Evolutionary conservation across 1,284 basidiomycete species (phyloP).

Genomic region (Boletus mariae): DNA sequence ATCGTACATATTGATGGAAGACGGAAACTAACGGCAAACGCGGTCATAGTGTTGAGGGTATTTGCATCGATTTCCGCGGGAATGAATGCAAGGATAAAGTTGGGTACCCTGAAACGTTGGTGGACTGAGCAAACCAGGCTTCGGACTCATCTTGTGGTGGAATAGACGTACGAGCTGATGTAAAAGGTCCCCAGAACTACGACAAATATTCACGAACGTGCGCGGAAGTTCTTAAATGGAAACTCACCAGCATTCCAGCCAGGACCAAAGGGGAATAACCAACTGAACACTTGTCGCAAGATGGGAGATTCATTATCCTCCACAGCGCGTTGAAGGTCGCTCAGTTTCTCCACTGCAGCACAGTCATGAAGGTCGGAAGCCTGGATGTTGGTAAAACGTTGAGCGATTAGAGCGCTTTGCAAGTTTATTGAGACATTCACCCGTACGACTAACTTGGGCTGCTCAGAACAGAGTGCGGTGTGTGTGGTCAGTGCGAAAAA

Average conservation of each 20-base stretch:
- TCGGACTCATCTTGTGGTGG: slow-evolving; percentile 12
- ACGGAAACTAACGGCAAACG: slow-evolving; percentile 62
- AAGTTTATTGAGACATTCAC: slow-evolving; percentile 21
- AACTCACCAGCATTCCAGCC: slow-evolving; percentile 74
- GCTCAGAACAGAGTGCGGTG: slow-evolving; percentile 20
- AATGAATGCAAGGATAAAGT: slow-evolving; percentile 89
- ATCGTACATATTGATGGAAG: slow-evolving; percentile 15
- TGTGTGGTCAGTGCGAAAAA: slow-evolving; percentile 23
- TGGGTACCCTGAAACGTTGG: slow-evolving; percentile 64
- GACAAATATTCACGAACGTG: slow-evolving; percentile 26
- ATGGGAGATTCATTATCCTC: slow-evolving; percentile 65
- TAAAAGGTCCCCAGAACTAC: slow-evolving; percentile 84
- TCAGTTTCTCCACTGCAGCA: slow-evolving; percentile 52
- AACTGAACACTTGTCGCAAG: slow-evolving; percentile 72
- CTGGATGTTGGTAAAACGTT: slow-evolving; percentile 29
- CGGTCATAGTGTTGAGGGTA: slow-evolving; percentile 88
- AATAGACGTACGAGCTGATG: slow-evolving; percentile 77
- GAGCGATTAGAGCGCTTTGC: slow-evolving; percentile 1
- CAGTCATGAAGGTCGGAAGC: slow-evolving; percentile 51
- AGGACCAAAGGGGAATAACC: slow-evolving; percentile 83
- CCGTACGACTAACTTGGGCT: slow-evolving; percentile 27
- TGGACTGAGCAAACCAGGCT: slow-evolving; percentile 15
- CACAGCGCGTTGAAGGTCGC: slow-evolving; percentile 53
- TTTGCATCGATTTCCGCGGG: slow-evolving; percentile 78
- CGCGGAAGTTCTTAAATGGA: slow-evolving; percentile 2